Conservation (phyloP, 2,329 filamentous ascomycete genomes). For the Aureobasidium mangrovei region DNA sequence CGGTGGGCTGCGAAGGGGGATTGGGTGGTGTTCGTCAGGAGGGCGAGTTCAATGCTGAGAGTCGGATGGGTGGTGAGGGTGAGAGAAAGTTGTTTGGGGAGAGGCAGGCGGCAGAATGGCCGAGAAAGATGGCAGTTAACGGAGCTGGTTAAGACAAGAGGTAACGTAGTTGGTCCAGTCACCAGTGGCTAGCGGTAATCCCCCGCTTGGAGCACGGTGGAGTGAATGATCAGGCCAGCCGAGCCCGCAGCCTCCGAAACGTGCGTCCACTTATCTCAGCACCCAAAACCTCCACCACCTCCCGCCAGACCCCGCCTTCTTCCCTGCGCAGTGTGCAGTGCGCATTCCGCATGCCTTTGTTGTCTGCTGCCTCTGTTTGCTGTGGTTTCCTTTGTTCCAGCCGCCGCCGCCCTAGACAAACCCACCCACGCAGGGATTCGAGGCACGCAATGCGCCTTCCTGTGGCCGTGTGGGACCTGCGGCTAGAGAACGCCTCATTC, state of each 20-base stretch:
- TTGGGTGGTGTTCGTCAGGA: neutral
- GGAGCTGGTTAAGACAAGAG: neutral
- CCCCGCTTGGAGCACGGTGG: constrained; percentile 7
- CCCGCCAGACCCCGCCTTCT: neutral
- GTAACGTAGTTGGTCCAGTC: neutral
- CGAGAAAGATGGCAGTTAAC: neutral
- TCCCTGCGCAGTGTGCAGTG: neutral
- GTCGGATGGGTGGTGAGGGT: neutral
- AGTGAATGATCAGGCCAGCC: neutral
- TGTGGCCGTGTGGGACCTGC: constrained; percentile 13
- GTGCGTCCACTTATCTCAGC: constrained; percentile 9
- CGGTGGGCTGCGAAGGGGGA: neutral
- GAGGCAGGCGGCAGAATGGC: constrained; percentile 3
- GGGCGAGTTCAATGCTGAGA: neutral
- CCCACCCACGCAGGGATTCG: constrained; percentile 7
- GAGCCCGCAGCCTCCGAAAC: constrained; percentile 10
- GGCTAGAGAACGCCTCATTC: constrained; percentile 13
- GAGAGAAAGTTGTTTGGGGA: neutral
- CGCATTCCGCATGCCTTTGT: neutral
- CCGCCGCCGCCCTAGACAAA: neutral
- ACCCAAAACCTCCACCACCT: neutral
- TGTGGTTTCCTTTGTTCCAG: neutral
- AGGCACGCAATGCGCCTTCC: constrained; percentile 10
- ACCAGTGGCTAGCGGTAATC: neutral
- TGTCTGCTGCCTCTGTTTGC: neutral